Conservation (phyloP, 2,329 filamentous ascomycete species). For the Neophaeococcomyces aloes region DNA sequence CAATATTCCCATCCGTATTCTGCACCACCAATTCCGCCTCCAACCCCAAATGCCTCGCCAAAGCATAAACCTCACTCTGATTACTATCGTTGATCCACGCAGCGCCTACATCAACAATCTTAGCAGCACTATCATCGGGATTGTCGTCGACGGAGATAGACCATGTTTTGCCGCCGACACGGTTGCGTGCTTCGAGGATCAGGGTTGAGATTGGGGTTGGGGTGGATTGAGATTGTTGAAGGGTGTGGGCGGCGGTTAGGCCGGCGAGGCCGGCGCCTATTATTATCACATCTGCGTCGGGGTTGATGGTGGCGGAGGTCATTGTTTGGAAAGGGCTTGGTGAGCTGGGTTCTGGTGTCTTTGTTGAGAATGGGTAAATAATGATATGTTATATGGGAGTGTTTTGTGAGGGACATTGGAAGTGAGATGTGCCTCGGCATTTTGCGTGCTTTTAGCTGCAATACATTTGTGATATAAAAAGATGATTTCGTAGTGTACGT, state of each 20-base stretch:
- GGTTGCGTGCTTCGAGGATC: conserved; percentile 41
- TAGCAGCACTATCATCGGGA: conserved; percentile 22
- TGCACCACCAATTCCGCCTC: conserved; percentile 27
- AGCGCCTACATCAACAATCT: conserved; percentile 30
- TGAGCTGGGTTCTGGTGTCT: too few relatives aligned
- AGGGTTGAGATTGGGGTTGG: conserved; percentile 32
- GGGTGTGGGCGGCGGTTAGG: conserved; percentile 28
- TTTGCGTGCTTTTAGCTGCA: too few relatives aligned
- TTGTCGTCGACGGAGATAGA: conserved; percentile 25
- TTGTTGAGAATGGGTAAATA: too few relatives aligned
- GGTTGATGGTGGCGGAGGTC: not conserved
- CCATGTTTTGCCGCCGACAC: conserved; percentile 45
- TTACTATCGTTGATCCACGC: conserved; percentile 30
- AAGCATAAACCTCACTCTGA: conserved; percentile 28
- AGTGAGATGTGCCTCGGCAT: too few relatives aligned
- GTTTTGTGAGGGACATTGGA: too few relatives aligned
- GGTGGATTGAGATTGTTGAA: too few relatives aligned
- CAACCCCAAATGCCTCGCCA: conserved; percentile 24
- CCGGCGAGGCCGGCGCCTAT: conserved; percentile 39
- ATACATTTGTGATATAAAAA: too few relatives aligned
- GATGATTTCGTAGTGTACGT: too few relatives aligned
- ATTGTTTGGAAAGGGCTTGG: too few relatives aligned
- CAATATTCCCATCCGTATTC: conserved; percentile 23
- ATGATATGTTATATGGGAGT: too few relatives aligned
- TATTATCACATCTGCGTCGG: conserved; percentile 23